Percentiles rank a stretch among this genome's conserved stretches.
phyloP scores from a whole-genome alignment of 768 basidiomycete species.

The Glaciozyma antarctica region DNA sequence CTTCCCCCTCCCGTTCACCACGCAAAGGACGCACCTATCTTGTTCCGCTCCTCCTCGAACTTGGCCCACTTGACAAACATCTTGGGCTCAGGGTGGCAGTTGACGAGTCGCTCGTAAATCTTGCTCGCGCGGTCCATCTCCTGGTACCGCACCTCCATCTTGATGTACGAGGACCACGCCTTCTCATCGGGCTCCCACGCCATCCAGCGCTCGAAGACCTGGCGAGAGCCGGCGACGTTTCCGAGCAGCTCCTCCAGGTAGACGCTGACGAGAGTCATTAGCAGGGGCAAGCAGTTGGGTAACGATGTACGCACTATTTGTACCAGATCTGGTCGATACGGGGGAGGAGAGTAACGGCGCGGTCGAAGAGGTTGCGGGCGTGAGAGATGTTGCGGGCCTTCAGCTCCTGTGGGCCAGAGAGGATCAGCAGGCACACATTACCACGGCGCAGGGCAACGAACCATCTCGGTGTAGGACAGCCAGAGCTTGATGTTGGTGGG shows the following conservation, averaged over 20 bases:
- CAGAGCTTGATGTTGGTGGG: slow-evolving; percentile 80
- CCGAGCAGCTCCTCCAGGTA: slow-evolving; percentile 94
- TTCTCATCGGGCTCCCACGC: slow-evolving; percentile 99
- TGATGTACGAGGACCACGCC: slow-evolving; percentile 99
- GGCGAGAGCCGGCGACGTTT: slow-evolving; percentile 89
- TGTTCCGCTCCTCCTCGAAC: slow-evolving; percentile 52
- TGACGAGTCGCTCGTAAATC: slow-evolving; percentile 80
- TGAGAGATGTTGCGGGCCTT: slow-evolving; percentile 97
- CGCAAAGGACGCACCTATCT: slow-evolving; percentile 38
- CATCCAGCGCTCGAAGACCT: slow-evolving; percentile 99
- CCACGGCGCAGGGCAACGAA: slow-evolving; percentile 1
- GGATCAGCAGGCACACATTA: background rate
- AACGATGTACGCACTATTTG: slow-evolving; percentile 52
- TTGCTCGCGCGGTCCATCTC: slow-evolving; percentile 84
- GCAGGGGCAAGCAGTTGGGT: background rate
- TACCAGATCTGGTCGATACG: slow-evolving; percentile 98
- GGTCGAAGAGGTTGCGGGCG: slow-evolving; percentile 90
- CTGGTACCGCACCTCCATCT: slow-evolving; percentile 85
- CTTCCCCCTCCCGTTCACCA: too few species aligned
- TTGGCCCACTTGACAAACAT: slow-evolving; percentile 61
- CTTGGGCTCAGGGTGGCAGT: slow-evolving; percentile 53
- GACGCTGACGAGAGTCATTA: slow-evolving; percentile 42
- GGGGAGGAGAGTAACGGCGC: slow-evolving; percentile 90
- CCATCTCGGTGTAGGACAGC: slow-evolving; percentile 89
- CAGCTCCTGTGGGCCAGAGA: slow-evolving; percentile 50